Evolutionary conservation across 495 filamentous ascomycete genomes (phyloP), one percentile per base, ranked within the genome.

Genomic region (Pseudoneurospora amorphoporcata): DNA sequence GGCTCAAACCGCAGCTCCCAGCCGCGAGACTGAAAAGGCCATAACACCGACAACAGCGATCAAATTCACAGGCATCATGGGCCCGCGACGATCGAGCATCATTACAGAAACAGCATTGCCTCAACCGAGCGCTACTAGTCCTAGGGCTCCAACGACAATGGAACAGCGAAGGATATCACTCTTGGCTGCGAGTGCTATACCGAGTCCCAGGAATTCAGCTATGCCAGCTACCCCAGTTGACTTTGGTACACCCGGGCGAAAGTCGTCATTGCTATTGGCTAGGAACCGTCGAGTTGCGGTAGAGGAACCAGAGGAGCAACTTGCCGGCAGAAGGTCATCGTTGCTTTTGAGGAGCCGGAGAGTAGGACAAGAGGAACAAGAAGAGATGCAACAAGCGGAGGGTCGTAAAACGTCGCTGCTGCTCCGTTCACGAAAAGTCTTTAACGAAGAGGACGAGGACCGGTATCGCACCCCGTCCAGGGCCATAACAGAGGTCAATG

Each of bases 131-230:
- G 53, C 6, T 78, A 84, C 83, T 17, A 91, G 87, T 75, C 87
- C 85, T 12, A 88, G 92, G 74, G 86, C 90, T 9, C 82, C 90
- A 53, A 90, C 89, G 75, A 90, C 92, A 19, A 84, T 92, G 40
- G 92, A 95, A 79, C 90, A 92, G 68, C 89, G 90, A 74, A 86
- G 94, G 69, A 84, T 84, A 68, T 93, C 88, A 65, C 78, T 92
- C 68, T 82, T 90, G 19, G 84, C 84, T 69, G 74, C 83, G 14
- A 84, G 82, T 39, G 77, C 80, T 69, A 80, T 82, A 8, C 79
- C 81, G 38, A 81, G 80, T 35, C 80, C 79, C 32, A 84, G 79
- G 68, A 84, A 77, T 73, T 81, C 74, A 53, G 74, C 75, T 1
- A 77, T 79, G 72, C 75, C 79, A 69, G 75, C 70, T 43, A 79